Evolutionary conservation across 2,329 filamentous ascomycete species (phyloP).

Genomic region (Aspergillus neoniger): DNA sequence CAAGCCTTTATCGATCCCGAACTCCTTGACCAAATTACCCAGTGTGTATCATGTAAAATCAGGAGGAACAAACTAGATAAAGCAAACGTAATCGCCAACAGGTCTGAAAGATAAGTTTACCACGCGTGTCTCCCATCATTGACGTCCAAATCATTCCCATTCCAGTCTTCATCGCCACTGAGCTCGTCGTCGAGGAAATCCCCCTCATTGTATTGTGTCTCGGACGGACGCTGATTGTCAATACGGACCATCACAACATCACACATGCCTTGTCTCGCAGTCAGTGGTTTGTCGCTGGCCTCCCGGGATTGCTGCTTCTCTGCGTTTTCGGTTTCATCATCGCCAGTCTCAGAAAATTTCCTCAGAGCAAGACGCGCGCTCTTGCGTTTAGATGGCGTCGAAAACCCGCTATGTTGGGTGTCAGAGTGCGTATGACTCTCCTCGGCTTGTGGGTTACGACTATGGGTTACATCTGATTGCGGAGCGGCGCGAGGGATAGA

Average conservation of each 20-base stretch:
- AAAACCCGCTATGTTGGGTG: slow-evolving; percentile 16
- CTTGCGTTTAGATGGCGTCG: slow-evolving; percentile 39
- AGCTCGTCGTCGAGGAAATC: slow-evolving; percentile 63
- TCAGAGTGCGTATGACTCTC: slow-evolving; percentile 17
- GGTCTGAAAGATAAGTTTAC: slow-evolving; percentile 10
- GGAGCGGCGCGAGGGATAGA: slow-evolving; percentile 25
- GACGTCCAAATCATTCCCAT: slow-evolving; percentile 47
- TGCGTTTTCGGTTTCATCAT: slow-evolving; percentile 17
- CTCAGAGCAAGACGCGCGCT: slow-evolving; percentile 41
- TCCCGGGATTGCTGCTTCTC: slow-evolving; percentile 13
- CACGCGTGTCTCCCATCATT: slow-evolving; percentile 26
- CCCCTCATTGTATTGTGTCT: slow-evolving; percentile 59
- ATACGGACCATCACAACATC: slow-evolving; percentile 61
- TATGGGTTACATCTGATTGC: slow-evolving; percentile 1
- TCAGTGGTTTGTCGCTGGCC: slow-evolving; percentile 10
- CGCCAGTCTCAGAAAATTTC: slow-evolving; percentile 29
- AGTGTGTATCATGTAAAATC: neutral
- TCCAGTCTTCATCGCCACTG: slow-evolving; percentile 65
- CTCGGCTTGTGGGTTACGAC: neutral
- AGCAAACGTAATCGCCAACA: neutral
- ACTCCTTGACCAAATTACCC: slow-evolving; percentile 1
- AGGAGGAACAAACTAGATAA: neutral
- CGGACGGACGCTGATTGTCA: slow-evolving; percentile 62
- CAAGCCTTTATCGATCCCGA: neutral
- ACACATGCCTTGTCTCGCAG: slow-evolving; percentile 58